These are phyloP conservation scores for Panaeolus cyanescens DNA, from an alignment of 768 basidiomycete species.

Conservation along the genomic window DNA sequence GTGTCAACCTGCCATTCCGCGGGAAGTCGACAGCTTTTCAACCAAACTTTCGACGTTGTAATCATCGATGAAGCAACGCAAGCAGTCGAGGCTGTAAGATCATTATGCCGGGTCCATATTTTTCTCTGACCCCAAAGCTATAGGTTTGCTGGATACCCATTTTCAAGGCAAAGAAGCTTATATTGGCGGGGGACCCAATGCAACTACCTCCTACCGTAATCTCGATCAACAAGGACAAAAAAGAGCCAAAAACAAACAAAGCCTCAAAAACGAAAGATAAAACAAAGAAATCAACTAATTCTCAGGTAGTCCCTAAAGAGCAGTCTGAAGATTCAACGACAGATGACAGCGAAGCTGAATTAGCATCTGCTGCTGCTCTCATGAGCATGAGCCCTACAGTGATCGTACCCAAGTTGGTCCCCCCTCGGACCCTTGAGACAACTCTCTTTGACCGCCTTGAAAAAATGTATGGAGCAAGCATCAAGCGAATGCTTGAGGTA, in stretches of 20 bases:
- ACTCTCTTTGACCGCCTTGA: conserved; percentile 94
- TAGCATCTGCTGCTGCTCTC: conserved; percentile 10
- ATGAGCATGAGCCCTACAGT: conserved; percentile 14
- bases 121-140: not conserved
- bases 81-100: conserved; percentile 85
- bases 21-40: conserved; percentile 78
- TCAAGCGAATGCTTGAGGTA: conserved; percentile 86
- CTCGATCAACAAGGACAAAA: conserved; percentile 48
- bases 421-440: conserved; percentile 76
- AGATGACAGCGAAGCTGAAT: conserved; percentile 17
- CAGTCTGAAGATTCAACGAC: not conserved
- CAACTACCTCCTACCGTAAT: conserved; percentile 94
- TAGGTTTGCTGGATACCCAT: conserved; percentile 96
- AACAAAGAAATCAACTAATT: not conserved
- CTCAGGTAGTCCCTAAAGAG: conserved; percentile 2
- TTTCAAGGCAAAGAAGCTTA: conserved; percentile 86
- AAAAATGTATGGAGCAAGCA: conserved; percentile 76
- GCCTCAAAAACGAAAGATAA: conserved; percentile 5
- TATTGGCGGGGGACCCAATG: conserved; percentile 93
- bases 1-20: conserved; percentile 94
- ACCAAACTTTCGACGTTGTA: conserved; percentile 84
- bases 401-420: conserved; percentile 38
- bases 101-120: not conserved
- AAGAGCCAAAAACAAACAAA: conserved; percentile 7
- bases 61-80: conserved; percentile 99